Evolutionary conservation across 495 filamentous ascomycete species (phyloP).

Genomic region (Daldinia caldariorum): DNA sequence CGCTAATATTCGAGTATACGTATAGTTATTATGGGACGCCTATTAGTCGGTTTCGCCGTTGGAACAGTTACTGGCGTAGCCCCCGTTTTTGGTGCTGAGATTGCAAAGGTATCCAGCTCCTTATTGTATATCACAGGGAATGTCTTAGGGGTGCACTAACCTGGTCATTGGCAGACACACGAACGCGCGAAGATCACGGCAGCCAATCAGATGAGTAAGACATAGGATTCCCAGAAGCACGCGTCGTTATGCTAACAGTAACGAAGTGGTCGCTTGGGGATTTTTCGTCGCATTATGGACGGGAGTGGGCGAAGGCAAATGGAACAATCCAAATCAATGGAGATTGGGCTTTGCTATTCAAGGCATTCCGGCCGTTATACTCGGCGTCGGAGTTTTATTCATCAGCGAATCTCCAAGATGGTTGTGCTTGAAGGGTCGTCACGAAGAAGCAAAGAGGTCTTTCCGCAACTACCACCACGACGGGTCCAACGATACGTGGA

Average conservation of each 20-base stretch:
- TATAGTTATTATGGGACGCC: slow-evolving; percentile 61
- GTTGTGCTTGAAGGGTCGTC: slow-evolving; percentile 62
- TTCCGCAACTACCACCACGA: slow-evolving; percentile 58
- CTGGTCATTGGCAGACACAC: slow-evolving; percentile 55
- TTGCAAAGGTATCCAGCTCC: slow-evolving; percentile 53
- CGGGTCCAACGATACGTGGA: slow-evolving; percentile 56
- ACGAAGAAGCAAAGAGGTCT: slow-evolving; percentile 54
- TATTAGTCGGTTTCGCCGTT: slow-evolving; percentile 60
- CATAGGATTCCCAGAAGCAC: background rate
- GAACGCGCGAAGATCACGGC: slow-evolving; percentile 60
- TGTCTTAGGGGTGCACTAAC: slow-evolving; percentile 38
- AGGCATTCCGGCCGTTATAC: slow-evolving; percentile 59
- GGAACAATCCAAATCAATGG: slow-evolving; percentile 58
- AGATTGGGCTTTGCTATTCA: slow-evolving; percentile 67
- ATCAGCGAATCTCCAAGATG: slow-evolving; percentile 67
- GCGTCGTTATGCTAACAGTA: slow-evolving; percentile 8
- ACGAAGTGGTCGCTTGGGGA: slow-evolving; percentile 64
- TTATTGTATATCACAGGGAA: slow-evolving; percentile 12
- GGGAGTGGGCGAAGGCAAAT: slow-evolving; percentile 53
- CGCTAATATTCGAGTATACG: slow-evolving; percentile 7
- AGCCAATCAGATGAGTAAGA: slow-evolving; percentile 49
- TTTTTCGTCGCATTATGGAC: slow-evolving; percentile 58
- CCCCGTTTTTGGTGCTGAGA: slow-evolving; percentile 56
- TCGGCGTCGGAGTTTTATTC: slow-evolving; percentile 61
- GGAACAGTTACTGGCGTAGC: slow-evolving; percentile 62